Evolutionary conservation across 257 asterid species (phyloP).

Genomic region (Primulina tabacum): DNA sequence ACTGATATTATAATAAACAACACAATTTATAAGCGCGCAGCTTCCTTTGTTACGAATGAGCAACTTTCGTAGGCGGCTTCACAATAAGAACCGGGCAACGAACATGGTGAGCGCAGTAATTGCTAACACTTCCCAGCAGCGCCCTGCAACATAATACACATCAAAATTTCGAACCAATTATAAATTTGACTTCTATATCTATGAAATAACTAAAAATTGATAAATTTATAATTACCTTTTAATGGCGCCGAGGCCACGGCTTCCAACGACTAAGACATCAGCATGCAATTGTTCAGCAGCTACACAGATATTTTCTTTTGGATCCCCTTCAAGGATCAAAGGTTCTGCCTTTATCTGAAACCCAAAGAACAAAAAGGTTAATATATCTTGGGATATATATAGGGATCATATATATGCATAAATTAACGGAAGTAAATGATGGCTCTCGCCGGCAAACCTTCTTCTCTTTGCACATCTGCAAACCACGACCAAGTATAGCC

Average conservation of each 20-base stretch:
- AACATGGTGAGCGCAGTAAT: conserved; percentile 45
- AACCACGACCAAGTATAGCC: conserved; percentile 43
- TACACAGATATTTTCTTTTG: conserved; percentile 63
- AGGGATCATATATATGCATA: no score
- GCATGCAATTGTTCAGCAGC: conserved; percentile 58
- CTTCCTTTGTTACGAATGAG: conserved; percentile 24
- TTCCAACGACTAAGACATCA: conserved; percentile 68
- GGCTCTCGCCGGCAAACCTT: conserved; percentile 29
- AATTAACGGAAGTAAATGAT: no score
- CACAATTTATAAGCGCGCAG: no score
- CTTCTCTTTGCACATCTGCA: conserved; percentile 51
- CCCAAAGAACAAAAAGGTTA: no score
- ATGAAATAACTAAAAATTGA: no score
- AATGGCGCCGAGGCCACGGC: conserved; percentile 69
- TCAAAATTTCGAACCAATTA: neutral
- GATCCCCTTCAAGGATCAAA: conserved; percentile 61
- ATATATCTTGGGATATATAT: no score
- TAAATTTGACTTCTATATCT: no score
- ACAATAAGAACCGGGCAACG: conserved; percentile 52
- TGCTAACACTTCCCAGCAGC: conserved; percentile 57
- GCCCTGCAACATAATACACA: conserved; percentile 33
- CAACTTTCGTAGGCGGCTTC: conserved; percentile 40
- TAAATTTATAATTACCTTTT: conserved; percentile 33
- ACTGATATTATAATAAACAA: no score
- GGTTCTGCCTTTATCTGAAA: conserved; percentile 63